Conservation (phyloP, 2,329 filamentous ascomycete species). For the Aaosphaeria pasadenensis region DNA sequence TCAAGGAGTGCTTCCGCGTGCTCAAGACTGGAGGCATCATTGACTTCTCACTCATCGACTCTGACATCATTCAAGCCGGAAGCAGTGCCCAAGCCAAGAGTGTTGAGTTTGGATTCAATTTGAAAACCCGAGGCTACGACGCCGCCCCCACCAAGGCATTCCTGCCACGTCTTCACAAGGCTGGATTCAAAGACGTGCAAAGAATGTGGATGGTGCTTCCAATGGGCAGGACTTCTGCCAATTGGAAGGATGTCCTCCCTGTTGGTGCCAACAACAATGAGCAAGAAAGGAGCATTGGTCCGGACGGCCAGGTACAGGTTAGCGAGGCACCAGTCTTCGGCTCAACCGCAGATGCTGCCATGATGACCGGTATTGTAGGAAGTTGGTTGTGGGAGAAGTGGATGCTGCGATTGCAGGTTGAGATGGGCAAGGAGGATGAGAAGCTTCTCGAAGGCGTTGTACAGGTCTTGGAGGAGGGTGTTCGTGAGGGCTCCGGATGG, state of each 20-base stretch:
- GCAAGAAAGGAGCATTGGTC: slow-evolving; percentile 36
- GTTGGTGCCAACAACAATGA: slow-evolving; percentile 26
- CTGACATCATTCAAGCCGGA: slow-evolving; percentile 83
- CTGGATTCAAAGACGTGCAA: slow-evolving; percentile 76
- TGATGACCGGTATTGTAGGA: slow-evolving; percentile 76
- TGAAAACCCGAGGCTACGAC: slow-evolving; percentile 88
- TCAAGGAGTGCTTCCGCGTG: slow-evolving; percentile 83
- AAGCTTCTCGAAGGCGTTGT: slow-evolving; percentile 55
- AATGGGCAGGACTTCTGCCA: slow-evolving; percentile 57
- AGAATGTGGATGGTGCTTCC: slow-evolving; percentile 88
- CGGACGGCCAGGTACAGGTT: slow-evolving; percentile 30
- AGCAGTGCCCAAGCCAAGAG: slow-evolving; percentile 76
- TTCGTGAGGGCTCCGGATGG: slow-evolving; percentile 57
- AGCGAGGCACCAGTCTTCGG: slow-evolving; percentile 27
- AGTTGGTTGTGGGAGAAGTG: slow-evolving; percentile 96
- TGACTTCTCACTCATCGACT: slow-evolving; percentile 87
- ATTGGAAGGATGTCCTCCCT: slow-evolving; percentile 36
- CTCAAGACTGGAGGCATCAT: slow-evolving; percentile 91
- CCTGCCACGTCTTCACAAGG: slow-evolving; percentile 67
- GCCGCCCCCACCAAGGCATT: slow-evolving; percentile 79
- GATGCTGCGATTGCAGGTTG: slow-evolving; percentile 83
- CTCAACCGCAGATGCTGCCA: slow-evolving; percentile 65
- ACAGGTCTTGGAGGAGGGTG: slow-evolving; percentile 58
- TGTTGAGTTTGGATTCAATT: slow-evolving; percentile 87
- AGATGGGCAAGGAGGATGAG: slow-evolving; percentile 68